Percentiles rank a stretch among this genome's conserved stretches.
These are phyloP conservation scores for Hygrophorus russula DNA, from an alignment of 768 basidiomycete genomes.

Conservation along the genomic window DNA sequence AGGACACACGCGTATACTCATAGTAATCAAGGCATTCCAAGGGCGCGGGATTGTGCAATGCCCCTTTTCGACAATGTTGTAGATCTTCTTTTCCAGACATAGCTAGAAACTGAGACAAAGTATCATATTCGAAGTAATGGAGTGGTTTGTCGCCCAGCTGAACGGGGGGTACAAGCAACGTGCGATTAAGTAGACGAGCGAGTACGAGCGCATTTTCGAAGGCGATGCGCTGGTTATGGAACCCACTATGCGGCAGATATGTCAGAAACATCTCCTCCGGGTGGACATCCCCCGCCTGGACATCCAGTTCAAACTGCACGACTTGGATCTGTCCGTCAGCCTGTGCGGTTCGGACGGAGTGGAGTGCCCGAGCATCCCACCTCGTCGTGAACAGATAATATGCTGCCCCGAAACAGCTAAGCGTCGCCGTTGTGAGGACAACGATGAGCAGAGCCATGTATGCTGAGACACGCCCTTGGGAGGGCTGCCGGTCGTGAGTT, in stretches of 20 bases:
- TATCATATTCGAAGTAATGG: slow-evolving; percentile 45
- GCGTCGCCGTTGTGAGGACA: slow-evolving; percentile 33
- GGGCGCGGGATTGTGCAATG: slow-evolving; percentile 23
- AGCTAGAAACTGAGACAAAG: slow-evolving; percentile 31
- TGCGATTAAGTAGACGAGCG: slow-evolving; percentile 58
- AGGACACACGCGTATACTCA: slow-evolving; percentile 53
- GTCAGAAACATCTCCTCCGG: slow-evolving; percentile 41
- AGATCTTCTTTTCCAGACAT: slow-evolving; percentile 42
- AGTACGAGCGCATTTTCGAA: slow-evolving; percentile 79
- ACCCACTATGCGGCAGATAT: slow-evolving; percentile 76
- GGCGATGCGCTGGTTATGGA: slow-evolving; percentile 81
- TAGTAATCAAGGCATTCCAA: slow-evolving; percentile 52
- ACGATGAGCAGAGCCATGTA: slow-evolving; percentile 32
- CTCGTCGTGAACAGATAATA: slow-evolving; percentile 57
- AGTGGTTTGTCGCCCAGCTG: slow-evolving; percentile 53
- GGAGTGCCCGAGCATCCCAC: slow-evolving; percentile 27
- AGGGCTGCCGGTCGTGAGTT: slow-evolving; percentile 1
- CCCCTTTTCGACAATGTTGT: slow-evolving; percentile 34
- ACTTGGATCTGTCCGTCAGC: slow-evolving; percentile 24
- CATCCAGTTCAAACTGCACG: slow-evolving; percentile 16
- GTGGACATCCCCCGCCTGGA: slow-evolving; percentile 7
- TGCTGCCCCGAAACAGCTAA: slow-evolving; percentile 46
- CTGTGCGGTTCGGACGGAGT: slow-evolving; percentile 10
- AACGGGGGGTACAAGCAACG: slow-evolving; percentile 67
- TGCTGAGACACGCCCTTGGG: slow-evolving; percentile 7